Percentiles rank a stretch among this genome's conserved stretches.
Conservation (phyloP, 1,284 basidiomycete species). For the Lentinus polychrous region DNA sequence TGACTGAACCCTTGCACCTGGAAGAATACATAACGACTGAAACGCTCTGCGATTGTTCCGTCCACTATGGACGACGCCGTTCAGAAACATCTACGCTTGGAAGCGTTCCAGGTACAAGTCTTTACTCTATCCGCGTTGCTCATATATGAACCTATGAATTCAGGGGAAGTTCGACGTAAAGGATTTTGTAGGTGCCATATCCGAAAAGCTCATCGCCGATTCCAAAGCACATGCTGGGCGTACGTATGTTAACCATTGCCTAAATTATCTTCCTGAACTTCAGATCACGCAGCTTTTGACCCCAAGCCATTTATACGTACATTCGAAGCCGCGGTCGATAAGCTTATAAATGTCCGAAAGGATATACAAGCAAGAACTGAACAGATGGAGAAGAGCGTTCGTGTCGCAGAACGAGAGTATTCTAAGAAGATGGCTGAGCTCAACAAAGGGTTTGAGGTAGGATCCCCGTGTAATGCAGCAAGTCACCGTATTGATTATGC, state of each 20-base stretch:
- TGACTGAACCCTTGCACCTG: no score
- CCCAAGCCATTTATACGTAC: slow-evolving; percentile 89
- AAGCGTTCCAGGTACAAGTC: slow-evolving; percentile 24
- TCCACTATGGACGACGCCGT: slow-evolving; percentile 22
- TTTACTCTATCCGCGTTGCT: background rate
- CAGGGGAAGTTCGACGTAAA: slow-evolving; percentile 90
- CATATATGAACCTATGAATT: background rate
- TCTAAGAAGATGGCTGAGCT: slow-evolving; percentile 90
- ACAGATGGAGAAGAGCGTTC: slow-evolving; percentile 88
- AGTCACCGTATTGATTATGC: background rate
- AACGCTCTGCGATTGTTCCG: no score
- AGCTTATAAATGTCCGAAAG: slow-evolving; percentile 77
- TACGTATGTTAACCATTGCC: slow-evolving; percentile 35
- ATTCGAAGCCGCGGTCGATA: slow-evolving; percentile 87
- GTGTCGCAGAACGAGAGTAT: slow-evolving; percentile 89
- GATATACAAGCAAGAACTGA: slow-evolving; percentile 87
- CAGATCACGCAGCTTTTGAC: slow-evolving; percentile 68
- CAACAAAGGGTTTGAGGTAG: slow-evolving; percentile 87
- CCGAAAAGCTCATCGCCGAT: slow-evolving; percentile 79
- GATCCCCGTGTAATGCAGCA: slow-evolving; percentile 15
- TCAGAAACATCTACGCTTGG: slow-evolving; percentile 22
- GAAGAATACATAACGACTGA: no score
- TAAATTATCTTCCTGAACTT: background rate
- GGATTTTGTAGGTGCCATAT: slow-evolving; percentile 81
- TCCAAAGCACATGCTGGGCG: slow-evolving; percentile 81